A percentile compares a stretch with the other conserved stretches of the same genome.
Conservation (phyloP, 495 filamentous ascomycete genomes). For the Xylaria flabelliformis region DNA sequence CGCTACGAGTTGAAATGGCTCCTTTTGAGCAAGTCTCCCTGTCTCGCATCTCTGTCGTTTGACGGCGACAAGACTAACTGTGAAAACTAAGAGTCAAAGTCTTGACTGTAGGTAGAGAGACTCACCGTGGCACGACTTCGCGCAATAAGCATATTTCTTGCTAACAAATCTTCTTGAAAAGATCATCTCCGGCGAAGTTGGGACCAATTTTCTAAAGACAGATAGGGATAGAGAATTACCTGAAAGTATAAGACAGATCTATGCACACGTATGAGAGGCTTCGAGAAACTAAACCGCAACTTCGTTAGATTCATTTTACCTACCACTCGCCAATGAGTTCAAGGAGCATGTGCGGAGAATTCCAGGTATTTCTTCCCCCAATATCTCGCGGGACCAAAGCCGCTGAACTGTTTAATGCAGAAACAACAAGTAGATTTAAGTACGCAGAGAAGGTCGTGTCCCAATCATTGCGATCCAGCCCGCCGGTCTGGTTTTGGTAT, state of each 20-base stretch:
- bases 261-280: background rate
- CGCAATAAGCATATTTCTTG: background rate
- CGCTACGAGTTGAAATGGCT: conserved; percentile 43
- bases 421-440: background rate
- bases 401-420: background rate
- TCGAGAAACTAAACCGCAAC: background rate
- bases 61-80: background rate
- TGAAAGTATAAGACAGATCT: background rate
- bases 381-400: background rate
- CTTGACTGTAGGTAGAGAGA: background rate
- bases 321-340: background rate
- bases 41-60: background rate
- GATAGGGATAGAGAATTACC: background rate
- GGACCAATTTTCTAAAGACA: background rate
- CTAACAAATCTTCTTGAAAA: background rate
- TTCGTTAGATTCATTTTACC: background rate
- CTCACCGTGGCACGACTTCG: background rate
- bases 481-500: background rate
- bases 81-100: background rate
- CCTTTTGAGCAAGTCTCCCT: conserved; percentile 34
- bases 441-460: background rate
- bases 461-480: background rate
- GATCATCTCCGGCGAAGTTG: background rate
- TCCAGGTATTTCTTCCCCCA: background rate
- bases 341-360: background rate